Evolutionary conservation across 208 protist species (phyloP), one percentile per base, ranked within the genome.

Genomic region (Leptomonas seymouri): DNA sequence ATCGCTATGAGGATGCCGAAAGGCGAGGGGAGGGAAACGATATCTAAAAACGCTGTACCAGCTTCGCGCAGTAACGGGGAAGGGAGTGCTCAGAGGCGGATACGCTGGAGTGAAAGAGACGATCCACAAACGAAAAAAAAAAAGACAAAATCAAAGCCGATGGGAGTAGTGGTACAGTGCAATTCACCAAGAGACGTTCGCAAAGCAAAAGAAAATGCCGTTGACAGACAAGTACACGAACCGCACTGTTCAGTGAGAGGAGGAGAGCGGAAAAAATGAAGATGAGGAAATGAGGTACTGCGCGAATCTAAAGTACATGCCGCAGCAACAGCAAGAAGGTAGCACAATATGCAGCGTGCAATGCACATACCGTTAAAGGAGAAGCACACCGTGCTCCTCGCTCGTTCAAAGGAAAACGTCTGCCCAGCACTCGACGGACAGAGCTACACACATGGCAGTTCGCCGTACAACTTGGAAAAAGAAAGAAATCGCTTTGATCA

Each of bases 161-260:
- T n/a, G n/a, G n/a, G 14, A 15, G 25, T 31, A 54, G 53, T 57
- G 53, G 25, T 54, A 57, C 53, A 60, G 31, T 39, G 34, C 34
- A 9, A 9, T n/a, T n/a, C 34, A 39, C 34, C 9, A 14, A 3
- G 20, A 2, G 16, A 1, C 48, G 39, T 34, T 16, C 53, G 56
- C 8, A 44, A 61, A 46, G 15, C 14, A 46, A 42, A 61, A 25
- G 20, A 61, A 61, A 48, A 61, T n/a, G n/a, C n/a, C 16, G 12
- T 15, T 3, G 42, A 42, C 9, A 23, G 45, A n/a, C n/a, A 42
- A 42, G 42, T 31, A 34, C 27, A 58, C 2, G 49, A 16, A 30
- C 9, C 34, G 34, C 34, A 39, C 34, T 39, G 9, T 39, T 39
- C 7, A 39, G 34, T 3, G 34, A 39, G 53, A 41, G 12, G 5